These are phyloP conservation scores for Helotiales sp. DNA, from an alignment of 2,329 filamentous ascomycete genomes.

Conservation along the genomic window DNA sequence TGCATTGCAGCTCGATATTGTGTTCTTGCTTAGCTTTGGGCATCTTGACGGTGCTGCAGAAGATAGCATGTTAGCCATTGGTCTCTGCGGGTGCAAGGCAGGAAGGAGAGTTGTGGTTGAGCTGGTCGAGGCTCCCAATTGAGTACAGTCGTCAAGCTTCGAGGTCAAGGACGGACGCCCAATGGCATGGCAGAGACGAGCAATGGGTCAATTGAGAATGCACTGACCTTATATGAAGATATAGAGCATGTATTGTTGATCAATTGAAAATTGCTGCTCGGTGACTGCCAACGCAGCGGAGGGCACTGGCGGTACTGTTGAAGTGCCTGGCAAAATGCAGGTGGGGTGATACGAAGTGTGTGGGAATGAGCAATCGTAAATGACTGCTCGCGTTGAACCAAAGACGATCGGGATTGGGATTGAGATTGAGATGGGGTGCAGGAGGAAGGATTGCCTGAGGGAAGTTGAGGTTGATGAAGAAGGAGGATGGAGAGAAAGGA, in stretches of 20 bases:
- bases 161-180: background rate
- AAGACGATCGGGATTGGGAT: constrained; percentile 3
- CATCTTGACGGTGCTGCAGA: constrained; percentile 27
- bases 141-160: background rate
- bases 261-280: background rate
- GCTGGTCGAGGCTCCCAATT: constrained; percentile 2
- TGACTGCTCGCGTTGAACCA: constrained; percentile 27
- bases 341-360: constrained; percentile 1
- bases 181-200: background rate
- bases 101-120: background rate
- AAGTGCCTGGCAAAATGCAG: background rate
- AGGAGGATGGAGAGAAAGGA: constrained; percentile 8
- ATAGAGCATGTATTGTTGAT: background rate
- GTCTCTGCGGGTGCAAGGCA: constrained; percentile 1
- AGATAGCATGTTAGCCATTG: background rate
- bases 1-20: constrained; percentile 74
- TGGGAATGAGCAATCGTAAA: constrained; percentile 39
- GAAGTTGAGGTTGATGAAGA: background rate
- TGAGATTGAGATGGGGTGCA: background rate
- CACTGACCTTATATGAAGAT: constrained; percentile 4
- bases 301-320: background rate
- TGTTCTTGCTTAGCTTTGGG: constrained; percentile 30
- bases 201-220: background rate
- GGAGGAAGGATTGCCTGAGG: constrained; percentile 24
- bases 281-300: background rate